Evolutionary conservation across 139 green algal species (phyloP).

Genomic region (Mesotaenium endlicherianum): DNA sequence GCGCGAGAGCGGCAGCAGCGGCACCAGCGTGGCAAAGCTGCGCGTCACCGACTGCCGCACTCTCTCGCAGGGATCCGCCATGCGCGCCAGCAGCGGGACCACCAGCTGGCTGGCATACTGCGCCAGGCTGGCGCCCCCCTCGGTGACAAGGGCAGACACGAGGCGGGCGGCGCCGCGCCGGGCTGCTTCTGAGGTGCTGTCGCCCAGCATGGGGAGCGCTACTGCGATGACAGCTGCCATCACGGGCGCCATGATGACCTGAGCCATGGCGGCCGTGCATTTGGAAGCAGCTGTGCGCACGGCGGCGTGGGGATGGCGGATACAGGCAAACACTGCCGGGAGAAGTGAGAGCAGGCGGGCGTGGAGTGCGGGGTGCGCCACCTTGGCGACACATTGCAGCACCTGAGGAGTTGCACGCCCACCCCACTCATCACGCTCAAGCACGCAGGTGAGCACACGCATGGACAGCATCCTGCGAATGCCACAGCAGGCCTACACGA

Average conservation of each 20-base stretch:
- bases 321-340: conserved; percentile 18
- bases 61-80: conserved; percentile 70
- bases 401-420: too few relatives aligned
- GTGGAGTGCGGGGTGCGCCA: conserved; percentile 57
- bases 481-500: too few relatives aligned
- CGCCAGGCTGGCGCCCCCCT: conserved; percentile 57
- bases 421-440: too few relatives aligned
- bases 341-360: conserved; percentile 58
- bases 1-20: conserved; percentile 82
- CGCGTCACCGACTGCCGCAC: conserved; percentile 65
- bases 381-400: conserved; percentile 66
- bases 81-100: conserved; percentile 83
- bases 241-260: conserved; percentile 2
- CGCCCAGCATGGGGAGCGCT: conserved; percentile 49
- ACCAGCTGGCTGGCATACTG: conserved; percentile 77
- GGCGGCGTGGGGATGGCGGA: conserved; percentile 45
- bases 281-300: conserved; percentile 58
- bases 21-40: conserved; percentile 80
- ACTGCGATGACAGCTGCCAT: conserved; percentile 46
- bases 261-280: conserved; percentile 51
- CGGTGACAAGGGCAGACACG: conserved; percentile 22
- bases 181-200: conserved; percentile 19
- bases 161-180: conserved; percentile 22
- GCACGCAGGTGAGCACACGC: too few relatives aligned
- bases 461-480: too few relatives aligned